A percentile compares a stretch with the other conserved stretches of the same genome.
Evolutionary conservation across 106 monocot species (phyloP).

Genomic region (Dendrobium nobile): DNA sequence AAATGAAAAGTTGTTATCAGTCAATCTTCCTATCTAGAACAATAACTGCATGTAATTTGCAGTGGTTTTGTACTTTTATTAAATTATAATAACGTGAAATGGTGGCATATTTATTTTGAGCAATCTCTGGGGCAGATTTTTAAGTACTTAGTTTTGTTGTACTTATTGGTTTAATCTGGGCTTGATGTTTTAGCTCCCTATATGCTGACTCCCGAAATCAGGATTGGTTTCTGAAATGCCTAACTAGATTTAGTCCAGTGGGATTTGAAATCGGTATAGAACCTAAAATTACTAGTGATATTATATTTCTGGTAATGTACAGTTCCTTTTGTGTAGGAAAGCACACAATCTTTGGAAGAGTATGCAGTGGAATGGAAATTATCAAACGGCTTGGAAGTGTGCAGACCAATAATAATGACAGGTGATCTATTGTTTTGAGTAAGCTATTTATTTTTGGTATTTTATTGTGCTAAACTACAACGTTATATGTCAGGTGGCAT

Average conservation of each 20-base stretch:
- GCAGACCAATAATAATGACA: conserved; percentile 88
- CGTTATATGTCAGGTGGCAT: not conserved
- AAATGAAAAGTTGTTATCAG: not conserved
- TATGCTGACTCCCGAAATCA: not conserved
- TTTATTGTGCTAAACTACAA: not conserved
- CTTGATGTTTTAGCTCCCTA: not conserved
- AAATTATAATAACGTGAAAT: not conserved
- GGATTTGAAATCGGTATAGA: not conserved
- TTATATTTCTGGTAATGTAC: not conserved
- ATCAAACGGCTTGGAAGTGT: conserved; percentile 84
- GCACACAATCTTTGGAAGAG: conserved; percentile 86
- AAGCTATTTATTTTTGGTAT: not conserved
- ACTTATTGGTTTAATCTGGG: not conserved
- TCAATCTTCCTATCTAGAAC: not conserved
- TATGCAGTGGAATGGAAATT: conserved; percentile 84
- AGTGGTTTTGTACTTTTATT: not conserved
- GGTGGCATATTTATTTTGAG: not conserved
- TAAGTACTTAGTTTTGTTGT: not conserved
- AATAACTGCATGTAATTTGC: conserved; percentile 4
- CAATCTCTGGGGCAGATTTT: not conserved
- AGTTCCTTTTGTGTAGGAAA: conserved; percentile 36
- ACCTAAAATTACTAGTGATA: not conserved
- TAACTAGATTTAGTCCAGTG: not conserved
- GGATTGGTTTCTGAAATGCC: not conserved
- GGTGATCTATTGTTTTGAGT: conserved; percentile 18